phyloP scores from a whole-genome alignment of 768 basidiomycete genomes.

The Ephemerocybe angulata region DNA sequence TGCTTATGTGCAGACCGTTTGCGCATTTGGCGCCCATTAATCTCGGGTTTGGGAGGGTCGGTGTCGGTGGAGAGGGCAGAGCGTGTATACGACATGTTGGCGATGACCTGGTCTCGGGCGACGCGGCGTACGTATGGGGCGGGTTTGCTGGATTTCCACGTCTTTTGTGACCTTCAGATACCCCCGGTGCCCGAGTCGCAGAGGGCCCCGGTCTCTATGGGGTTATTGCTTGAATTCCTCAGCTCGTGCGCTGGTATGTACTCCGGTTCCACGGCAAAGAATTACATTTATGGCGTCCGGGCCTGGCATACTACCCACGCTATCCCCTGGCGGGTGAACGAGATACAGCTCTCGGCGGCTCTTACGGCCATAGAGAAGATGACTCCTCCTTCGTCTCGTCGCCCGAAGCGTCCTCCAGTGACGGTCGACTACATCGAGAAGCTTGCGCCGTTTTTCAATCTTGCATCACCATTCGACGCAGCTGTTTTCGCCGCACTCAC shows the following conservation, averaged over 20 bases:
- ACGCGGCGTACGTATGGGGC: constrained; percentile 3
- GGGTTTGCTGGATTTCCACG: constrained; percentile 7
- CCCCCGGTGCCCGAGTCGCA: constrained; percentile 20
- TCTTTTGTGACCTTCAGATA: not conserved
- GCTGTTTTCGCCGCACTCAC: constrained; percentile 20
- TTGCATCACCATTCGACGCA: constrained; percentile 12
- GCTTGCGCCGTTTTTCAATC: constrained; percentile 7
- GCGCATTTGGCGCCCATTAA: constrained; percentile 11
- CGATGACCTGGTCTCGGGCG: constrained; percentile 9
- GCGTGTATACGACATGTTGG: constrained; percentile 19
- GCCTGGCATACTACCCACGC: constrained; percentile 36
- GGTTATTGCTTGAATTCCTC: constrained; percentile 20
- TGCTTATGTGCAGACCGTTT: constrained; percentile 19
- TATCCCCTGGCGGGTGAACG: constrained; percentile 1
- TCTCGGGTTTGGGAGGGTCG: too few species aligned
- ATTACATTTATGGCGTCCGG: too few species aligned
- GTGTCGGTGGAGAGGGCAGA: constrained; percentile 8
- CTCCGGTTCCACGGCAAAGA: constrained; percentile 20
- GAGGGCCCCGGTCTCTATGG: constrained; percentile 17
- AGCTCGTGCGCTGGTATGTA: constrained; percentile 22
- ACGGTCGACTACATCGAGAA: not conserved
- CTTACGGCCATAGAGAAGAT: constrained; percentile 6
- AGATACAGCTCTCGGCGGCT: not conserved
- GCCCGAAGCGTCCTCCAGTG: constrained; percentile 3
- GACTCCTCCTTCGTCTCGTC: constrained; percentile 8